Base-by-base conservation (phyloP, 306 rosid species). In the Vigna trinervia region DNA sequence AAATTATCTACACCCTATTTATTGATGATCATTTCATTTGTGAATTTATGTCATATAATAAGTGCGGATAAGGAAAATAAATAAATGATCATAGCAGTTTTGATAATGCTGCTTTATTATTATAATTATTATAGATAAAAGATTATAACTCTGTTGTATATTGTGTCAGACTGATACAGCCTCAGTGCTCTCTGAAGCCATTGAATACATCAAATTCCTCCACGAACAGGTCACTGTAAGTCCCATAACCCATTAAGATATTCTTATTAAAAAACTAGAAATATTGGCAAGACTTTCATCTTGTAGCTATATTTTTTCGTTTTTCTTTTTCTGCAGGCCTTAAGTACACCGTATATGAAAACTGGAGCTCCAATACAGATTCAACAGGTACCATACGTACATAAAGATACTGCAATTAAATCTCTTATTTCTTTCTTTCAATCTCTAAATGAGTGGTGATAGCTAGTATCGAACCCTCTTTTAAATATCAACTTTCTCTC, bases 141-240 rank as follows among this genome's bases (percentile, higher is more conserved):
- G 45, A 36, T 79, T 74, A 36, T 48, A 77, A 85, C 69, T 74
- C 57, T 71, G 13, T 68, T 76, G 53, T 76, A 57, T 61, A 52
- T 81, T 12, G 72, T 88, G 83, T 76, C 97, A 96, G 99, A 96
- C 99, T 73, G 99, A 96, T 91, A 96, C 99, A 54, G 99, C 99
- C 80, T 96, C 99, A 39, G 99, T 96, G 88, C 97, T 96, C 68
- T 96, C 99, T 82, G 99, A 96, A 88, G 99, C 99, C 74, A 89
- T 92, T 77, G 98, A 88, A 78, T 96, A 92, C 82, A 92, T 96
- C 91, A 96, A 92, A 83, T 92, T 92, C 77, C 98, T 92, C 85
- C 99, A 96, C 73, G 97, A 92, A 56, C 98, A 96, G 85, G 93
- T 96, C 52, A 79, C 82, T 77, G 99, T 96, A 87, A 92, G 97